Conservation (phyloP, 345 rosid genomes). For the Carallia brachiata region DNA sequence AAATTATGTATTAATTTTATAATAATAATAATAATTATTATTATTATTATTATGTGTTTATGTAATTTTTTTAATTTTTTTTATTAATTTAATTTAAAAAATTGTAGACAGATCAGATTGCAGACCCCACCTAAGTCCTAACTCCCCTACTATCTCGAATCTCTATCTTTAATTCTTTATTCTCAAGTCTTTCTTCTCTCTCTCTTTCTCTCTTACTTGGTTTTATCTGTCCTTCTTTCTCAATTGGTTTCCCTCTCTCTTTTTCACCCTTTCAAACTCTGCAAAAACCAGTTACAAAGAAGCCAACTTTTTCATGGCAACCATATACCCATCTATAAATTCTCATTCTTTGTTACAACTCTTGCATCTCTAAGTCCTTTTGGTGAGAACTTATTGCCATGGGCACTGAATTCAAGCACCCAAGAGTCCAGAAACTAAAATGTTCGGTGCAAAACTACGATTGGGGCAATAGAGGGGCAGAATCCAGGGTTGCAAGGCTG, state of each 20-base stretch:
- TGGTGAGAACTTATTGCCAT: background rate
- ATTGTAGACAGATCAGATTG: too few species aligned
- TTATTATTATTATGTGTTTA: too few species aligned
- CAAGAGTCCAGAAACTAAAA: slow-evolving; percentile 41
- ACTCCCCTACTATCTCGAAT: background rate
- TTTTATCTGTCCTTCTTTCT: slow-evolving; percentile 14
- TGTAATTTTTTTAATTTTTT: too few species aligned
- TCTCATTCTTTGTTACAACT: background rate
- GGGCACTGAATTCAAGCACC: slow-evolving; percentile 19
- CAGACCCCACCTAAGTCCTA: slow-evolving; percentile 16
- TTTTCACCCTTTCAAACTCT: slow-evolving; percentile 35
- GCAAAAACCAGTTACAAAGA: slow-evolving; percentile 32
- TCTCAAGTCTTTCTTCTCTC: background rate
- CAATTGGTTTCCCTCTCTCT: slow-evolving; percentile 33
- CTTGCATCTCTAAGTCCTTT: background rate
- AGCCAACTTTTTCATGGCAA: background rate
- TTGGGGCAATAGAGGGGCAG: slow-evolving; percentile 78
- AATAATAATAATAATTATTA: too few species aligned
- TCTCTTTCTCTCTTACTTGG: slow-evolving; percentile 9
- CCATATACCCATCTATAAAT: background rate
- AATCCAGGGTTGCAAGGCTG: slow-evolving; percentile 66
- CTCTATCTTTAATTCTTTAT: slow-evolving; percentile 6
- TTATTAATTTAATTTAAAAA: too few species aligned
- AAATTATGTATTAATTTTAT: too few species aligned
- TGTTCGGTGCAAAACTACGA: slow-evolving; percentile 81